Evolutionary conservation across 805 yeast species (phyloP).

Genomic region (Pichia nakasei): DNA sequence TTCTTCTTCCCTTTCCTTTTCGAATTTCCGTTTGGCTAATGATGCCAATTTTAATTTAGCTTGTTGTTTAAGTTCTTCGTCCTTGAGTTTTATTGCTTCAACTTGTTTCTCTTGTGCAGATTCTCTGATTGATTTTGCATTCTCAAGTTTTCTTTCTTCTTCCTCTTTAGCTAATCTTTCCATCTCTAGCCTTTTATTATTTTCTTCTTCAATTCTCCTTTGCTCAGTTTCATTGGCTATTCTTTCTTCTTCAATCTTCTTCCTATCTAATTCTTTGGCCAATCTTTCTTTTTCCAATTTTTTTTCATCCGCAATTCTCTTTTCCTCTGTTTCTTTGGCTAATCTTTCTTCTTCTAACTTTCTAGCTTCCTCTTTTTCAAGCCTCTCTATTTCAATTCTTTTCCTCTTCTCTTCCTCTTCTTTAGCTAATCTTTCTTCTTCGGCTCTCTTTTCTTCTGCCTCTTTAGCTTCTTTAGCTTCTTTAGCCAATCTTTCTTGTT

Average conservation of each 20-base stretch:
- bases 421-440: background rate
- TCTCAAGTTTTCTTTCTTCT: background rate
- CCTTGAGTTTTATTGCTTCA: background rate
- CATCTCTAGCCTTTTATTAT: background rate
- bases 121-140: background rate
- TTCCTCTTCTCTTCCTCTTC: background rate
- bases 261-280: background rate
- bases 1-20: background rate
- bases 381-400: too few relatives aligned
- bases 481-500: background rate
- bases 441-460: background rate
- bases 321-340: background rate
- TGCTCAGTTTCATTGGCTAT: background rate
- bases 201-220: background rate
- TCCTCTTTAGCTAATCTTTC: background rate
- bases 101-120: background rate
- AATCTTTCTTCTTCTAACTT: background rate
- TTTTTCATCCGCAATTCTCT: background rate
- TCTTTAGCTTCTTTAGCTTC: background rate
- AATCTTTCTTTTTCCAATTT: background rate
- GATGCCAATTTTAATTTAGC: background rate
- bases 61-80: background rate
- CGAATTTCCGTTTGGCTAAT: conserved; percentile 1
- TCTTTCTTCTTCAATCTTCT: background rate
- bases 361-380: background rate